A percentile compares a stretch with the other conserved stretches of the same genome.
These are phyloP conservation scores for Lepidium sativum DNA, from an alignment of 345 rosid species.

Conservation along the genomic window DNA sequence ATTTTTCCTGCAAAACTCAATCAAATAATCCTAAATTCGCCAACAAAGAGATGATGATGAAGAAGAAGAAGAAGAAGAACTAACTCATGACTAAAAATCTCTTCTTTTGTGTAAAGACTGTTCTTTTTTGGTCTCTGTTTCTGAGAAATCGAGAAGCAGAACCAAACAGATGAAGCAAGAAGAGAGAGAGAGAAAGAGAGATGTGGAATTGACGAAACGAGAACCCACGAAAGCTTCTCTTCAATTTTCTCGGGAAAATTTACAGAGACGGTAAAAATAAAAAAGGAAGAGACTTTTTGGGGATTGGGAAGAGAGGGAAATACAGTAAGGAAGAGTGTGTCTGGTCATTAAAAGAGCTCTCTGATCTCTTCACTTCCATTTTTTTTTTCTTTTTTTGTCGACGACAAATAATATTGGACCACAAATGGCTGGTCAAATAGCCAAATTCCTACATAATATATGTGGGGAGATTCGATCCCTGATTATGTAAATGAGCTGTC, in stretches of 20 bases:
- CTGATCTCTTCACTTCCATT: constrained; percentile 27
- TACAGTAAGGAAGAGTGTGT: constrained; percentile 31
- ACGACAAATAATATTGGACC: too few species aligned
- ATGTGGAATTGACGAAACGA: not conserved
- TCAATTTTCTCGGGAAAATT: not conserved
- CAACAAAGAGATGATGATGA: not conserved
- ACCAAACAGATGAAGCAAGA: not conserved
- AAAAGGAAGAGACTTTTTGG: not conserved
- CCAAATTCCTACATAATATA: too few species aligned
- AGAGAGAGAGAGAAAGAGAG: not conserved
- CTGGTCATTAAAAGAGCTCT: constrained; percentile 41
- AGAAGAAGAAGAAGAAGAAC: not conserved
- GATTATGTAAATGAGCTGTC: too few species aligned
- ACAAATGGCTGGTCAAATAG: too few species aligned
- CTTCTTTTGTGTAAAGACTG: not conserved
- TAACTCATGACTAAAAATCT: constrained; percentile 4
- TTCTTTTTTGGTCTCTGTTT: not conserved
- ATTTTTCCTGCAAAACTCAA: not conserved
- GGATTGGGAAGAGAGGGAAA: not conserved
- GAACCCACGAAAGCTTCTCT: constrained; percentile 8
- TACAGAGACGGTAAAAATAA: not conserved
- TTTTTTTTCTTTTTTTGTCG: too few species aligned
- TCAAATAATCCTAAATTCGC: not conserved
- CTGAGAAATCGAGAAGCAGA: not conserved
- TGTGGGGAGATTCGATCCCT: too few species aligned